A percentile compares a stretch with the other conserved stretches of the same genome.
phyloP scores from a whole-genome alignment of 2,329 filamentous ascomycete genomes.

The Emmonsiellopsis sp. region DNA sequence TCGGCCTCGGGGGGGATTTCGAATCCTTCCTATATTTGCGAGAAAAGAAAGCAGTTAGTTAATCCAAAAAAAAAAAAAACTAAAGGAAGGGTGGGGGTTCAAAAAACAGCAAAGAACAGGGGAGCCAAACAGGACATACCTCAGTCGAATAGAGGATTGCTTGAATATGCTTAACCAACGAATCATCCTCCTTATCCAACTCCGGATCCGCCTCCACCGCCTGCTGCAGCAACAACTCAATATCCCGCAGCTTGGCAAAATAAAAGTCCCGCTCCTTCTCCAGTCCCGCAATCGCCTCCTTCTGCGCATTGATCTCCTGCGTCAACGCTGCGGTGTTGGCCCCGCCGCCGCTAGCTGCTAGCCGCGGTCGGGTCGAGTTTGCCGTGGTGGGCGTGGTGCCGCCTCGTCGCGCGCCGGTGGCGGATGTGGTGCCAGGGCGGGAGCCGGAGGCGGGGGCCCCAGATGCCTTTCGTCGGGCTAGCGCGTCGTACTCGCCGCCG shows the following conservation, averaged over 20 bases:
- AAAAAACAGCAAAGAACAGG: background rate
- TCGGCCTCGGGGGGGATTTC: constrained; percentile 79
- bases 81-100: background rate
- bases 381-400: constrained; percentile 53
- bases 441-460: constrained; percentile 44
- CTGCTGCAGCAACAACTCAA: constrained; percentile 87
- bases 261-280: constrained; percentile 98
- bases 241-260: constrained; percentile 96
- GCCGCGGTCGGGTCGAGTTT: constrained; percentile 27
- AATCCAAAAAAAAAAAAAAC: background rate
- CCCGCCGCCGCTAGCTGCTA: constrained; percentile 37
- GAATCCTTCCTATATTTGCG: constrained; percentile 44
- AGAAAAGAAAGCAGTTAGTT: constrained; percentile 1
- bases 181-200: constrained; percentile 86
- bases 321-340: constrained; percentile 63
- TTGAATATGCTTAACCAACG: constrained; percentile 91
- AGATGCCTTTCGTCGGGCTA: constrained; percentile 71
- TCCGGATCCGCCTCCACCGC: constrained; percentile 87
- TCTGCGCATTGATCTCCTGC: constrained; percentile 77
- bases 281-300: constrained; percentile 88
- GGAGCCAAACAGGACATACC: constrained; percentile 29
- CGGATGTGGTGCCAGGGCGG: constrained; percentile 38
- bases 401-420: constrained; percentile 43
- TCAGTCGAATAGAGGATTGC: constrained; percentile 95
- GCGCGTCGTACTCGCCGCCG: constrained; percentile 91